Conservation (phyloP, 495 filamentous ascomycete genomes). For the Acidomyces sp. region DNA sequence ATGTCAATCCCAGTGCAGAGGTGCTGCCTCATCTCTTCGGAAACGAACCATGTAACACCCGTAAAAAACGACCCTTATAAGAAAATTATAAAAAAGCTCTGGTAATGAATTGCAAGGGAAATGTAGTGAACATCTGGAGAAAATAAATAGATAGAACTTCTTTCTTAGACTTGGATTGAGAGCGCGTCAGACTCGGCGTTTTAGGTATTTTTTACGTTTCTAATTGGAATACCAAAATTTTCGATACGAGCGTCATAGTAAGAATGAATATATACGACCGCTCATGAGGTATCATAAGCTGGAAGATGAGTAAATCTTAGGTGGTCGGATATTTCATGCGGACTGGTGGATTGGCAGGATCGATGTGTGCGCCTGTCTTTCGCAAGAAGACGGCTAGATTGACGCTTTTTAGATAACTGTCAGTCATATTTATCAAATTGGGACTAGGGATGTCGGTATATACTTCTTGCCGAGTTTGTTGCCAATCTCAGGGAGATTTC, state of each 20-base stretch:
- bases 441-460: neutral
- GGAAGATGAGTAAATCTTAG: neutral
- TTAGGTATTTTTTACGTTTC: neutral
- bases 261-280: neutral
- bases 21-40: neutral
- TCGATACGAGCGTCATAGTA: neutral
- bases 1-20: neutral
- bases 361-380: constrained; percentile 7
- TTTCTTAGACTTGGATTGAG: neutral
- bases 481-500: constrained; percentile 14
- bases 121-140: no score
- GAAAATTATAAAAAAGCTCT: no score
- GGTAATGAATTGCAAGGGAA: neutral
- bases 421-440: neutral
- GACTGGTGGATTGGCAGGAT: constrained; percentile 1
- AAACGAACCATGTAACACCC: neutral
- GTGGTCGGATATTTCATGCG: neutral
- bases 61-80: neutral
- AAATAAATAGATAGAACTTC: neutral
- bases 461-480: constrained; percentile 16
- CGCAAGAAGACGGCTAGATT: constrained; percentile 16
- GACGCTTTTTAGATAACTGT: constrained; percentile 4
- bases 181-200: neutral
- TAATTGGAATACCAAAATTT: neutral
- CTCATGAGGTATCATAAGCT: neutral